A percentile compares a stretch with the other conserved stretches of the same genome.
phyloP scores from a whole-genome alignment of 2,329 filamentous ascomycete species.

The Penicillium fuscoglaucum region DNA sequence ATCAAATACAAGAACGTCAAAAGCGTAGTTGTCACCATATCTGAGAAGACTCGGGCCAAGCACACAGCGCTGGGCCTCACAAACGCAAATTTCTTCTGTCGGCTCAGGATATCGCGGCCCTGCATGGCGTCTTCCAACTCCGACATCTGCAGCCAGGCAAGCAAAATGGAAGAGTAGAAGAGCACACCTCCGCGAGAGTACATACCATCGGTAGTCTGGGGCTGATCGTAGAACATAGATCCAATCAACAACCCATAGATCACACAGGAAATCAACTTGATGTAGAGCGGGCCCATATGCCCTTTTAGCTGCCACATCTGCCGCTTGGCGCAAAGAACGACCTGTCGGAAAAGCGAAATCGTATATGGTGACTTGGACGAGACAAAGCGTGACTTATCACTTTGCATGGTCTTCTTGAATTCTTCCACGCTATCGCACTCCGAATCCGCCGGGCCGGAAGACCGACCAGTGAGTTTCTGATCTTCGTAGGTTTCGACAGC shows the following conservation, averaged over 20 bases:
- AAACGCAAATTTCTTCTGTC: conserved; percentile 64
- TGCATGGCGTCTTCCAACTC: conserved; percentile 75
- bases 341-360: conserved; percentile 68
- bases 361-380: conserved; percentile 70
- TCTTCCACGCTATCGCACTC: conserved; percentile 32
- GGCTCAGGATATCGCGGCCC: conserved; percentile 65
- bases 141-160: conserved; percentile 67
- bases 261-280: conserved; percentile 72
- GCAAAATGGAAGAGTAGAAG: conserved; percentile 63
- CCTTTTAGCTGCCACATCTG: conserved; percentile 75
- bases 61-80: conserved; percentile 62
- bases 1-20: conserved; percentile 58
- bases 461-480: conserved; percentile 30
- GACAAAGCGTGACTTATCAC: conserved; percentile 54
- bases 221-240: conserved; percentile 68
- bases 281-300: conserved; percentile 68
- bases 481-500: conserved; percentile 62
- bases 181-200: conserved; percentile 60
- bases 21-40: conserved; percentile 55
- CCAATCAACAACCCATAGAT: conserved; percentile 70
- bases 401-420: conserved; percentile 63
- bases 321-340: conserved; percentile 58
- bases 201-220: conserved; percentile 56
- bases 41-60: conserved; percentile 58
- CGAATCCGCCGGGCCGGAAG: conserved; percentile 47